Base-by-base conservation (phyloP, 768 basidiomycete genomes). In the Naganishia onofrii region DNA sequence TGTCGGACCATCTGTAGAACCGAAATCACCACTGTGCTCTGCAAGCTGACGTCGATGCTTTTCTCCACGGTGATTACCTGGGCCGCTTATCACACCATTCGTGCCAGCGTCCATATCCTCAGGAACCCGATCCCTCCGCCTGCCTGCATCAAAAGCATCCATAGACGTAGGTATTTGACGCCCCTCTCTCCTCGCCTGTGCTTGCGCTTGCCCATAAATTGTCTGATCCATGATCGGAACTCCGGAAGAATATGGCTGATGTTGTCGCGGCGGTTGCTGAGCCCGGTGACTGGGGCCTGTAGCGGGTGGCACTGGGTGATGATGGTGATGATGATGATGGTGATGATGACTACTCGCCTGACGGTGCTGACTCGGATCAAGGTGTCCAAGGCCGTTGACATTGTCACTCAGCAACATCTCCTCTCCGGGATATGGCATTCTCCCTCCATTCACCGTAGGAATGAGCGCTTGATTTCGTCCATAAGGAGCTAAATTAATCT, bases 91-190 rank as follows among this genome's bases (percentile, higher is more conserved):
- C 34, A 36, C 23, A 0, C 60, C 60, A 19, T 63, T 63, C 60
- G 46, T 26, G n/a, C 3, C 60, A 12, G 60, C n/a, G 2, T 42
- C 23, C 29, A 23, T 23, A 3, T 63, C 60, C 21, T 63, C 60
- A 26, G 38, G 38, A 12, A n/a, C 60, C 34, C 60, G 36, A 4
- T 63, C 60, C 9, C 60, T 4, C 8, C 60, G 42, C 34, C 60
- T n/a, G 34, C 68, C 44, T 10, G 68, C 21, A n/a, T 72, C 71
- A 53, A 72, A 72, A 9, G 71, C 67, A 21, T 72, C 71, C 21
- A 52, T 68, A 8, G 67, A 32, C 32, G 71, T 72, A 7, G 71
- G 71, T 19, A 72, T 67, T 67, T 56, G 67, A 34, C 71, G 36
- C n/a, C 71, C 71, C 56, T 72, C 71, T 65, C 67, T 52, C 31